Base-by-base conservation (phyloP, 805 yeast species). In the Candida morakotiae region DNA sequence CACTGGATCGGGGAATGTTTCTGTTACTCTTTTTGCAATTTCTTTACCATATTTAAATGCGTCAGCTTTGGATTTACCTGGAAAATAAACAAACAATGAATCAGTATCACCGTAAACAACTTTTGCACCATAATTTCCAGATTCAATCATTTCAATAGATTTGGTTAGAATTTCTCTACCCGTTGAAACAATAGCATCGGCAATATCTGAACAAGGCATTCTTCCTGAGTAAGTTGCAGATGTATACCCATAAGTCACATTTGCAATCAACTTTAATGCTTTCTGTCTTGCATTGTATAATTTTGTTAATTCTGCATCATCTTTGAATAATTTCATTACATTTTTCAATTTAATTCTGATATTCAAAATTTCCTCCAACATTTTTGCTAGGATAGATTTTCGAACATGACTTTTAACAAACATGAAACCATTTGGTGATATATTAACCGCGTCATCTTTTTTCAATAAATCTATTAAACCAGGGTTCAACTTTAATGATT, bases 21-120 rank as follows among this genome's bases (percentile, higher is more conserved):
- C 60, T 0, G 96, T 82, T 2, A 93, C 71, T 33, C 60, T 51
- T 0, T 60, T 57, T 0, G 96, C 86, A 51, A 93, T 81, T 29
- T 77, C 80, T 21, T 69, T 59, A 0, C 97, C 98, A 29, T 83
- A 64, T 9, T 51, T 56, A 53, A 91, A 88, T 0, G 98, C 97
- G 20, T 88, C 91, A 2, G 64, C 73, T 44, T 71, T 77, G 0
- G 86, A 68, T 50, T 78, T 79, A 0, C 96, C 96, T 0, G 97
- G 97, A 4, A 93, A 68, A 52, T 86, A 83, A 2, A 93, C 89
- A 69, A 93, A 93, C 38, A 93, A 58, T 28, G 96, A 86, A 58
- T 93, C 98, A 0, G 98, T 93, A 55, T 93, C 98, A 4, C 98
- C 98, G 55, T 93, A 93, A 0, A 91, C 96, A 0, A 93, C 96